Base-by-base conservation (phyloP, 2,329 filamentous ascomycete genomes). In the Acephala macrosclerotiorum region DNA sequence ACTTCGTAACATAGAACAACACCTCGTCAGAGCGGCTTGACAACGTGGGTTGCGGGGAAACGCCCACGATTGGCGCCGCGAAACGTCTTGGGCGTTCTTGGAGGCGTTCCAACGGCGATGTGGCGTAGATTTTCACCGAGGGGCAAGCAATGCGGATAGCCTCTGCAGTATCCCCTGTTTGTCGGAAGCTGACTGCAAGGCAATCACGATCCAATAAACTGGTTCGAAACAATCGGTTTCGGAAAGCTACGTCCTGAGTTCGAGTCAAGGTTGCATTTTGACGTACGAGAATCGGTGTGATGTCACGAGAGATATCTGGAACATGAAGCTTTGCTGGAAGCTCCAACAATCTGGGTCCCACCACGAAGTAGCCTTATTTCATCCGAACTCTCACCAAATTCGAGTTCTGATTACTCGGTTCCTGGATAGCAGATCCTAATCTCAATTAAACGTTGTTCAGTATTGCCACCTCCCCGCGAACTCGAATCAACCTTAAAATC, bases 81-180 rank as follows among this genome's bases (percentile, higher is more conserved):
- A n/a, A 22, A 22, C 18, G 22, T 53, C 25, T 53, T 49, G 40
- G 40, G n/a, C 40, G 40, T 49, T 49, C 45, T n/a, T 42, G 14
- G 11, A 42, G 40, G 40, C 40, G 12, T 33, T 53, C 26, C 49
- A 26, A 53, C 26, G 49, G 49, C 26, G 49, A 18, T 33, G 49
- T 53, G 49, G 49, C 49, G 49, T 53, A 26, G 8, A 53, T 29
- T 53, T 53, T 53, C 49, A 53, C 49, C 25, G 22, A 53, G 49
- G 49, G 12, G 11, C 25, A 33, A 18, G 6, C 45, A 22, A 20
- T 49, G 45, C 45, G 45, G n/a, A 7, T n/a, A 11, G 49, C 49
- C 26, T 33, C 49, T 53, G 18, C 14, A 18, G 2, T 4, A 11
- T 53, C 14, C 26, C 7, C 49, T 51, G 45, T 49, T 53, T 53